phyloP scores from a whole-genome alignment of 2,329 filamentous ascomycete species.

The Rutstroemia sp. region DNA sequence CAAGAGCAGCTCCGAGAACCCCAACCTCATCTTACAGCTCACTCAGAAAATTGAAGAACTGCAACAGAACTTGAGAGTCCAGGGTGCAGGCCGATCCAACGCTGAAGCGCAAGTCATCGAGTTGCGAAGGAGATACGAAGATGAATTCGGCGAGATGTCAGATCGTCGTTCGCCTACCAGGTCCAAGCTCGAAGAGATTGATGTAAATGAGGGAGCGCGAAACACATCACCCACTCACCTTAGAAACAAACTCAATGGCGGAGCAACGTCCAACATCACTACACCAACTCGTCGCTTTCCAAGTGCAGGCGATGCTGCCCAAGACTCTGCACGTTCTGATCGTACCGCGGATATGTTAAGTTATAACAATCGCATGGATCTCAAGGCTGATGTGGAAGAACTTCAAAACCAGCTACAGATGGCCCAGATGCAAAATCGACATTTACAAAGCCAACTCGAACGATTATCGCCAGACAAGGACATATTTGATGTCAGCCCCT shows the following conservation, averaged over 20 bases:
- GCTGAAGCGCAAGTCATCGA: slow-evolving; percentile 79
- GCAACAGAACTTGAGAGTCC: slow-evolving; percentile 81
- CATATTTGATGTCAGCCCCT: slow-evolving; percentile 67
- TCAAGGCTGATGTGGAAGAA: slow-evolving; percentile 84
- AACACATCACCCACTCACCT: slow-evolving; percentile 69
- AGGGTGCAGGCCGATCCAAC: slow-evolving; percentile 70
- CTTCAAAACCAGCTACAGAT: slow-evolving; percentile 91
- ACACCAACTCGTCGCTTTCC: slow-evolving; percentile 70
- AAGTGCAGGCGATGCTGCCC: slow-evolving; percentile 51
- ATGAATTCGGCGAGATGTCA: slow-evolving; percentile 58
- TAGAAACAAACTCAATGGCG: slow-evolving; percentile 43
- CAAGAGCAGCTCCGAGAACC: slow-evolving; percentile 42
- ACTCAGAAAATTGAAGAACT: slow-evolving; percentile 79
- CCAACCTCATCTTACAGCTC: slow-evolving; percentile 70
- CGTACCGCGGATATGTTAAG: slow-evolving; percentile 75
- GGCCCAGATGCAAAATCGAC: slow-evolving; percentile 89
- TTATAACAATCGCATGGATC: slow-evolving; percentile 83
- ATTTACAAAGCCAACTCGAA: slow-evolving; percentile 82
- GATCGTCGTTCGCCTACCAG: slow-evolving; percentile 58
- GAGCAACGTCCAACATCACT: slow-evolving; percentile 64
- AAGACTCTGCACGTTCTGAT: slow-evolving; percentile 79
- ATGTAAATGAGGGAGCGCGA: slow-evolving; percentile 69
- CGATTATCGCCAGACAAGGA: slow-evolving; percentile 56
- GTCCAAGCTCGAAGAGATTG: slow-evolving; percentile 78
- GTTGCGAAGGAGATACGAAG: slow-evolving; percentile 65